Conservation (phyloP, 202 grass and related monocot genomes). For the Panicum virgatum region DNA sequence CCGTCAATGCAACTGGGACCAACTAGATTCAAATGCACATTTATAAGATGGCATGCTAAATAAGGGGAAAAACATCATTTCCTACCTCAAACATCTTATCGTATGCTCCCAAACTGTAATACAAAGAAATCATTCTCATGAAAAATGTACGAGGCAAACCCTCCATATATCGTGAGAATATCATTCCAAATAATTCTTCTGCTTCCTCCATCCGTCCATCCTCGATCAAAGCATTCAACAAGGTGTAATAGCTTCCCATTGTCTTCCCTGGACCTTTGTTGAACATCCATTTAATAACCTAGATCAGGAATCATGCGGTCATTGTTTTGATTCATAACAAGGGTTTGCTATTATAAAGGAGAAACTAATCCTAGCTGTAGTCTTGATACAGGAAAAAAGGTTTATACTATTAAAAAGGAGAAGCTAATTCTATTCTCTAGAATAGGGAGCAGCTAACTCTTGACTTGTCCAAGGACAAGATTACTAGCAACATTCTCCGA, state of each 20-base stretch:
- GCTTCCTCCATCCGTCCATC: slow-evolving; percentile 85
- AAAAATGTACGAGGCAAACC: slow-evolving; percentile 89
- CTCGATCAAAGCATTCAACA: slow-evolving; percentile 90
- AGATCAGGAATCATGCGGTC: slow-evolving; percentile 26
- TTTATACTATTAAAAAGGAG: background rate
- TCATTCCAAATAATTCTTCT: slow-evolving; percentile 84
- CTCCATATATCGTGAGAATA: slow-evolving; percentile 80
- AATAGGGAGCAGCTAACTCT: background rate
- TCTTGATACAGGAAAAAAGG: background rate
- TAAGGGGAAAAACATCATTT: slow-evolving; percentile 12
- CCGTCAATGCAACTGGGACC: background rate
- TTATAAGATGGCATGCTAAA: background rate
- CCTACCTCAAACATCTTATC: slow-evolving; percentile 97
- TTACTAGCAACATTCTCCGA: background rate
- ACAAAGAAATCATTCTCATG: slow-evolving; percentile 77
- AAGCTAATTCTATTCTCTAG: background rate
- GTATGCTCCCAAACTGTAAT: slow-evolving; percentile 57
- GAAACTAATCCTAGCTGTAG: background rate
- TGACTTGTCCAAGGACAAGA: background rate
- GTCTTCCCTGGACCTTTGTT: slow-evolving; percentile 99
- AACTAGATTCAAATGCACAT: slow-evolving; percentile 1
- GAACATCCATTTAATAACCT: slow-evolving; percentile 99
- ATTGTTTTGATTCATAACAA: slow-evolving; percentile 10
- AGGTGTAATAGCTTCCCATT: slow-evolving; percentile 86
- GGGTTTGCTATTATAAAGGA: background rate